Evolutionary conservation across 306 rosid species (phyloP), one percentile per base, ranked within the genome.

Genomic region (Quercus glauca): DNA sequence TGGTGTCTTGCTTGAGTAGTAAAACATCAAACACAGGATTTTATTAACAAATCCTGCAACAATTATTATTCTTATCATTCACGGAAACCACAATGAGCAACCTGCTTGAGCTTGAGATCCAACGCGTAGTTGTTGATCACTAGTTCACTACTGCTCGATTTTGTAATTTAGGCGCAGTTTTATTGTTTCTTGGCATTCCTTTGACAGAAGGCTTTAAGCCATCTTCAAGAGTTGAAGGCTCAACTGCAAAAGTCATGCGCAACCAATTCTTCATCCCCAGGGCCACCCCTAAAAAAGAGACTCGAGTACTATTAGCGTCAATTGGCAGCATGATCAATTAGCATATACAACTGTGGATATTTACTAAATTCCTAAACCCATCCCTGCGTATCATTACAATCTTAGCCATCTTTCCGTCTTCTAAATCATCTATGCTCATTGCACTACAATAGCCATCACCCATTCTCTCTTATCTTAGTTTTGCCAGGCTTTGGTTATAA

Each of bases 211-310:
- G 73, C 65, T 75, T 80, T 87, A 87, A 69, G 21, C 90, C 91
- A 69, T 90, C 91, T 80, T 85, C 88, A 63, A 90, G 82, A 74
- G 55, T 6, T 5, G 84, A 76, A 81, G 76, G 88, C 45, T 90
- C 93, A 17, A 83, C 49, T 3, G 87, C 87, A 12, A 85, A 87
- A 43, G 87, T 87, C 12, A 83, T 43, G 17, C 87, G 88, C 81
- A 85, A 49, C 91, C 93, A 89, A 58, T 87, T 85, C 78, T 87
- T 85, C 80, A 81, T 29, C 58, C 90, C 93, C 57, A 89, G 33
- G 21, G 83, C 45, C 45, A 41, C 3, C 21, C 93, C 93, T 89
- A 70, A 56, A 79, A 21, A 3, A 29, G 17, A 25, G 29, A 23
- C 23, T 17, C 28, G 45, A 61, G 14, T 1, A 20, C n/a, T 58